These are phyloP conservation scores for Colletotrichum destructivum DNA, from an alignment of 2,329 filamentous ascomycete genomes.

Conservation along the genomic window DNA sequence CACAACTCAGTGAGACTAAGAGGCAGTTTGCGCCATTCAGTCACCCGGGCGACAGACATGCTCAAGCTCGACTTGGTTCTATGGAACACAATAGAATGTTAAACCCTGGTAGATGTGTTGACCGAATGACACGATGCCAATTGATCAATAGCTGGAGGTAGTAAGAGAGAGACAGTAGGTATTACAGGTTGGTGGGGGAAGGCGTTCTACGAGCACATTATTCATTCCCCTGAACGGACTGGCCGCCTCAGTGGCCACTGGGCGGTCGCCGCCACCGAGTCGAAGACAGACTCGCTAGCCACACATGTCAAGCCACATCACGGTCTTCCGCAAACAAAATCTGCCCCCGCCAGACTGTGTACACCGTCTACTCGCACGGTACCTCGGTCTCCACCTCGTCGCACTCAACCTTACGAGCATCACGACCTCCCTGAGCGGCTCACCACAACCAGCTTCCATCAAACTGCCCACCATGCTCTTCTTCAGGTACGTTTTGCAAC, in stretches of 20 bases:
- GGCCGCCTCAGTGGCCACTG: constrained; percentile 16
- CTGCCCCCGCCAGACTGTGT: background rate
- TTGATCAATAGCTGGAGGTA: background rate
- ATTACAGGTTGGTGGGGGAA: background rate
- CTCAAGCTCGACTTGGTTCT: background rate
- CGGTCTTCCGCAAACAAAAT: background rate
- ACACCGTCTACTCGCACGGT: constrained; percentile 25
- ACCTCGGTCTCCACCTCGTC: constrained; percentile 6
- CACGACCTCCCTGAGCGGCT: constrained; percentile 34
- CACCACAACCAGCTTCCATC: constrained; percentile 26
- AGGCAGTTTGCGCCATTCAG: constrained; percentile 90
- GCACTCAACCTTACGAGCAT: constrained; percentile 28
- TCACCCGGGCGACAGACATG: constrained; percentile 64
- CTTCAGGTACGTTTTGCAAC: constrained; percentile 55
- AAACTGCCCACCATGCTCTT: constrained; percentile 58
- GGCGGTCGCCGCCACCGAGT: constrained; percentile 15
- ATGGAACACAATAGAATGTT: background rate
- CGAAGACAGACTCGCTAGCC: constrained; percentile 3
- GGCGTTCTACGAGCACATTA: background rate
- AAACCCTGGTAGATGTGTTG: background rate
- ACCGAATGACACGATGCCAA: background rate
- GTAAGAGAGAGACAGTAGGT: background rate
- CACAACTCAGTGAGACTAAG: constrained; percentile 88
- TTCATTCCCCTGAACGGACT: constrained; percentile 21
- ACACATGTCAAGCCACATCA: constrained; percentile 13